phyloP scores from a whole-genome alignment of 2,329 filamentous ascomycete species.

The Ustilaginoidea virens region DNA sequence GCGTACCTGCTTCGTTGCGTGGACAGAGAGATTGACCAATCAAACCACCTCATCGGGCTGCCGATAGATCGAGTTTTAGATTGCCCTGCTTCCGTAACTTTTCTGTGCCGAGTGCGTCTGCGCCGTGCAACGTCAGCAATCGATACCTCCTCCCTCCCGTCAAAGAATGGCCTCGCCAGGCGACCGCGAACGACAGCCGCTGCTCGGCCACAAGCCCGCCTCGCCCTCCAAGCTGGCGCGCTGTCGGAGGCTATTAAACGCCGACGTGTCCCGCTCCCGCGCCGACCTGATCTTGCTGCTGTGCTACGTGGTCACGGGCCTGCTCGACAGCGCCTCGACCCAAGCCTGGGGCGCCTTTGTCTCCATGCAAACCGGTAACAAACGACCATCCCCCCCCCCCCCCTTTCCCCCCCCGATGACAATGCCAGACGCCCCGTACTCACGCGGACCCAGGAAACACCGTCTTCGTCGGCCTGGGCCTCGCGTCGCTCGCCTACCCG shows the following conservation, averaged over 20 bases:
- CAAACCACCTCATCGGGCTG: too few species aligned
- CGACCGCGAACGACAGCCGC: slow-evolving; percentile 13
- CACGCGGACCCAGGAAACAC: slow-evolving; percentile 68
- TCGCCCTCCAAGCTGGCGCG: slow-evolving; percentile 9
- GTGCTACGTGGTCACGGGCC: slow-evolving; percentile 63
- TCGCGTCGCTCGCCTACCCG: slow-evolving; percentile 35
- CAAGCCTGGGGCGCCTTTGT: slow-evolving; percentile 70
- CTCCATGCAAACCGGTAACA: slow-evolving; percentile 62
- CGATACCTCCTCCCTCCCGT: not conserved
- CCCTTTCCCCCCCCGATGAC: too few species aligned
- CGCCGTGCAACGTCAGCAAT: too few species aligned
- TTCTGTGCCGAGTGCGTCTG: too few species aligned
- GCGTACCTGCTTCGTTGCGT: too few species aligned
- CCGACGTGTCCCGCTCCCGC: slow-evolving; percentile 42
- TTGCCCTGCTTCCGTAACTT: too few species aligned
- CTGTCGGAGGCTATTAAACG: slow-evolving; percentile 19
- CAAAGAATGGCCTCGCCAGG: not conserved
- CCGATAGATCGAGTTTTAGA: too few species aligned
- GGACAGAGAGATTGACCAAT: too few species aligned
- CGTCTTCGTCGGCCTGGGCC: slow-evolving; percentile 60
- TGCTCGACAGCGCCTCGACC: slow-evolving; percentile 62
- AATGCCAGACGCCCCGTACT: too few species aligned
- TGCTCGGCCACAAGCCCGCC: slow-evolving; percentile 11
- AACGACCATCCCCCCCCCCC: not conserved
- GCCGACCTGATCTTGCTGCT: slow-evolving; percentile 54